Conservation (phyloP, 1,284 basidiomycete genomes). For the Rhizoctonia solani region DNA sequence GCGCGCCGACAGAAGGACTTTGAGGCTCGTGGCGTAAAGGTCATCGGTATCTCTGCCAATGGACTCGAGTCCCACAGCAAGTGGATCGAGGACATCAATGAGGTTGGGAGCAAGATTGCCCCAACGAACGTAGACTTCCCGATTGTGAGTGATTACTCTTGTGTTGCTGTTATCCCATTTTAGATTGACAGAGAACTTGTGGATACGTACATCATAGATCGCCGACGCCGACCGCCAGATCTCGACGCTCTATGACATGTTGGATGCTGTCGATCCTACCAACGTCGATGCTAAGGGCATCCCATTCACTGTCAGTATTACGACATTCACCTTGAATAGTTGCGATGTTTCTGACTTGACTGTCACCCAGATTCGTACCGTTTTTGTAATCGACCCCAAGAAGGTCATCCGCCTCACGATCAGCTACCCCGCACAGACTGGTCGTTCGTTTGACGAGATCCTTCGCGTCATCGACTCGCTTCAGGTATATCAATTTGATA, state of each 20-base stretch:
- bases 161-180: background rate
- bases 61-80: constrained; percentile 80
- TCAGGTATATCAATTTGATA: constrained; percentile 84
- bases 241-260: constrained; percentile 89
- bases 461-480: constrained; percentile 84
- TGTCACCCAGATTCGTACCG: constrained; percentile 83
- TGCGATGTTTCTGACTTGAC: constrained; percentile 37
- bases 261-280: constrained; percentile 92
- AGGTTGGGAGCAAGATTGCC: constrained; percentile 64
- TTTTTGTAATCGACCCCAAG: constrained; percentile 92
- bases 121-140: constrained; percentile 86
- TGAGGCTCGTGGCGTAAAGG: constrained; percentile 84
- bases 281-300: constrained; percentile 93
- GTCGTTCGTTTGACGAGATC: constrained; percentile 74
- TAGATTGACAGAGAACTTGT: background rate
- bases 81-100: constrained; percentile 94
- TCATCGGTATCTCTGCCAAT: constrained; percentile 95
- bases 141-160: constrained; percentile 63
- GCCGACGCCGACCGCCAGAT: constrained; percentile 89
- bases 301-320: constrained; percentile 69
- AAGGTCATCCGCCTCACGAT: constrained; percentile 89
- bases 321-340: background rate
- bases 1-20: constrained; percentile 88
- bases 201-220: constrained; percentile 57
- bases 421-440: constrained; percentile 72